Evolutionary conservation across 2,329 filamentous ascomycete genomes (phyloP).

Genomic region (Aspergillus latus): DNA sequence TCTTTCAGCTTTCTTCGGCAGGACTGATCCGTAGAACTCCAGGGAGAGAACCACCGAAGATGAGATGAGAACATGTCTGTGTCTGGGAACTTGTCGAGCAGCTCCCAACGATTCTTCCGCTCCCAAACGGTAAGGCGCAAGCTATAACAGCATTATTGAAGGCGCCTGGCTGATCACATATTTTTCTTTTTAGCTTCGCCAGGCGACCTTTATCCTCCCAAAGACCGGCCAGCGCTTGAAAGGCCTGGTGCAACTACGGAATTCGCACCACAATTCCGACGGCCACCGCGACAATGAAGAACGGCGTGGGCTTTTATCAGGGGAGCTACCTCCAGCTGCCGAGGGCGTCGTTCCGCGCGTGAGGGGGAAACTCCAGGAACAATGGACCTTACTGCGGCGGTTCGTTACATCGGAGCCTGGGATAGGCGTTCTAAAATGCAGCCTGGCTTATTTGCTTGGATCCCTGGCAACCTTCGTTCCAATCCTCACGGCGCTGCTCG

Average conservation of each 20-base stretch:
- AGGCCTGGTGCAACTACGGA: slow-evolving; percentile 74
- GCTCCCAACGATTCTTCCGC: slow-evolving; percentile 34
- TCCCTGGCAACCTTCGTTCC: slow-evolving; percentile 83
- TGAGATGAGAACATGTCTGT: slow-evolving; percentile 30
- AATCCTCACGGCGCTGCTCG: slow-evolving; percentile 69
- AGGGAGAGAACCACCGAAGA: slow-evolving; percentile 12
- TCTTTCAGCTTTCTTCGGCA: neutral
- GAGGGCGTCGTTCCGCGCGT: slow-evolving; percentile 20
- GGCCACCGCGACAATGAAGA: slow-evolving; percentile 35
- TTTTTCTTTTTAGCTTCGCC: slow-evolving; percentile 60
- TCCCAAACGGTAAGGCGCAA: slow-evolving; percentile 32
- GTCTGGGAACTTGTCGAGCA: slow-evolving; percentile 31
- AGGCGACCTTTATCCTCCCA: slow-evolving; percentile 84
- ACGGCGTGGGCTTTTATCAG: slow-evolving; percentile 34
- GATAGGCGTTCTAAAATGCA: slow-evolving; percentile 83
- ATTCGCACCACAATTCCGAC: slow-evolving; percentile 42
- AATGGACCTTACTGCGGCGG: slow-evolving; percentile 47
- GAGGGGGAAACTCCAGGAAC: slow-evolving; percentile 33
- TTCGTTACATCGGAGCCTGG: slow-evolving; percentile 73
- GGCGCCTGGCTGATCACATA: slow-evolving; percentile 3
- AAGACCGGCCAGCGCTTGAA: slow-evolving; percentile 80
- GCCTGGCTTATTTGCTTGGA: slow-evolving; percentile 81
- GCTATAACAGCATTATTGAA: neutral
- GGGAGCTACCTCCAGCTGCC: slow-evolving; percentile 22
- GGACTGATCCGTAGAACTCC: neutral